Evolutionary conservation across 192 early-diverging fungal species (phyloP), one percentile per base, ranked within the genome.

Genomic region (Coemansia sp.): DNA sequence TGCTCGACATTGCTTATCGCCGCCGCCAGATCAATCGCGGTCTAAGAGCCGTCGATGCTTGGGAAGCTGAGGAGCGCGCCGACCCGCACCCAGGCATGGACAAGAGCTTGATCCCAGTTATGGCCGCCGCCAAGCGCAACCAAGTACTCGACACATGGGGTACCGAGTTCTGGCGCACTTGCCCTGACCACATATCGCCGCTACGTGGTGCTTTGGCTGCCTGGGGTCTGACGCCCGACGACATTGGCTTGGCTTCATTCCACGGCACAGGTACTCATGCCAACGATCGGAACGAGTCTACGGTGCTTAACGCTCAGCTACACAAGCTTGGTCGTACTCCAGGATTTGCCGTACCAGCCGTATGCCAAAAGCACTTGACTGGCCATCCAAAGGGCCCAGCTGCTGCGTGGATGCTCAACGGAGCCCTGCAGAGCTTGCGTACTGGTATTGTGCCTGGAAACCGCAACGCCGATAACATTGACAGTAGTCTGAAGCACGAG

Each of bases 371-470:
- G 75, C 89, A 93, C 74, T 85, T 98, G 58, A 98, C 96, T 37
- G 96, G 96, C 64, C 96, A 84, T 62, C 96, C 96, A 48, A 98
- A 98, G 91, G 96, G 92, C 63, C 90, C 96, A 21, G 96, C 96
- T 38, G 96, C 94, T 55, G 93, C 93, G 5, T 98, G 95, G 95
- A 96, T 96, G 95, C 88, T 94, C 73, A 98, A 95, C 87, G 92
- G 95, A 70, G 87, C 93, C 38, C 73, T 98, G 34, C 94, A 98
- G 81, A 74, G 86, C 53, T 80, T 98, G 45, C 89, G 92, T 63
- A 90, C 89, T 25, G 93, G 95, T 73, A 78, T 94, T 44, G 86
- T 96, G 39, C 96, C 96, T 8, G 96, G 96, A 38, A 98, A 98
- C 87, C 93, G 94, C 74, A 95, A 98, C 68, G 73, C 76, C 1